Evolutionary conservation across 2,329 filamentous ascomycete species (phyloP), one percentile per base, ranked within the genome.

Genomic region (Paraphoma chrysanthemicola): DNA sequence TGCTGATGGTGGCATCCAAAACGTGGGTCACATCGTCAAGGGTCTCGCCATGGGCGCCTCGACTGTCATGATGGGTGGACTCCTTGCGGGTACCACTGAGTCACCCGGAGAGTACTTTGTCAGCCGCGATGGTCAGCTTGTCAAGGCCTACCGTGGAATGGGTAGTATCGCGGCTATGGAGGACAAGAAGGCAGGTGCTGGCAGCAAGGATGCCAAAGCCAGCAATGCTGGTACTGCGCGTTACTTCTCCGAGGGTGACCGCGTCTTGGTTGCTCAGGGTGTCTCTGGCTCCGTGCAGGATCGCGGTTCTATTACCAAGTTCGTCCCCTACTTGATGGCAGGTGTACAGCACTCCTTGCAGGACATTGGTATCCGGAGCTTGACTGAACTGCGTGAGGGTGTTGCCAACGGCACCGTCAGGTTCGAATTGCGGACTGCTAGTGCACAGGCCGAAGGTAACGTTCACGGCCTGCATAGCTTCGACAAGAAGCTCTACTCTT

Each of bases 61-160:
- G 44, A 96, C 93, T 38, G 90, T 99, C 77, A 99, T 99, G 95
- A 99, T 99, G 95, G 95, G 95, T 71, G 96, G 95, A 81, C 88
- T 99, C 51, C 86, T 99, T 64, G 95, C 95, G 48, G 95, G 96
- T 77, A 98, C 95, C 62, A 97, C 94, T 42, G 95, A 99, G 82
- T 98, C 94, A 38, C 95, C 95, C 36, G 96, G 95, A 64, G 93
- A 94, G 65, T 98, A 96, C 67, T 98, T 96, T 74, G 92, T 99
- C 68, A 96, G 92, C 73, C 90, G 91, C 59, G 94, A 98, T 80
- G 95, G 95, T 64, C 96, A 98, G 85, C 89, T 99, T 52, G 94
- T 99, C 79, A 99, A 99, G 86, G 93, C 95, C 41, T 99, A 99
- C 85, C 91, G 95, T 79, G 95, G 95, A 58, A 99, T 99, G 95